phyloP scores from a whole-genome alignment of 2,329 filamentous ascomycete species.

The Remersonia thermophila region DNA sequence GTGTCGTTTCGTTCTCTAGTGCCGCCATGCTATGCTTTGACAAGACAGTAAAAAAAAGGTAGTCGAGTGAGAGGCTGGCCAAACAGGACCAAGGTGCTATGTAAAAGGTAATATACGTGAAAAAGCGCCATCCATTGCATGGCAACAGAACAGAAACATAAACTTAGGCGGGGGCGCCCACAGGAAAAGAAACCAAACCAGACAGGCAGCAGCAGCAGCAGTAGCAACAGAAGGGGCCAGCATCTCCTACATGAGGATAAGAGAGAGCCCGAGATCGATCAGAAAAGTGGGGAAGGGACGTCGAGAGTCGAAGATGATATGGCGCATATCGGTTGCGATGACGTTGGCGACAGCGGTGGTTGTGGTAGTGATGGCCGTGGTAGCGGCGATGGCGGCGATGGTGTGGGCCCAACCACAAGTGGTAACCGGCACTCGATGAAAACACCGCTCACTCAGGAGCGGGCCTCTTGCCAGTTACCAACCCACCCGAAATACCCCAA shows the following conservation, averaged over 20 bases:
- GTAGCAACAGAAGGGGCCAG: not conserved
- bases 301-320: not conserved
- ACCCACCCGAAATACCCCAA: constrained; percentile 85
- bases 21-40: constrained; percentile 9
- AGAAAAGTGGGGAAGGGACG: too few relatives aligned
- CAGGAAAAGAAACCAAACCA: not conserved
- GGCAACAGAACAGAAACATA: too few relatives aligned
- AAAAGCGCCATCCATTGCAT: too few relatives aligned
- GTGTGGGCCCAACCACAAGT: constrained; percentile 46
- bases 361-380: constrained; percentile 16
- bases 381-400: constrained; percentile 8
- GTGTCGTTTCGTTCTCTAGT: constrained; percentile 15
- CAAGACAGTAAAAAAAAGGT: constrained; percentile 2
- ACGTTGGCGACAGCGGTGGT: not conserved
- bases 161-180: constrained; percentile 2
- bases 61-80: not conserved
- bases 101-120: too few relatives aligned
- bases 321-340: too few relatives aligned
- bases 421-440: constrained; percentile 27
- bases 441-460: constrained; percentile 23
- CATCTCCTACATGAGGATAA: not conserved
- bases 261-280: too few relatives aligned
- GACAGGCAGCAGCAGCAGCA: not conserved
- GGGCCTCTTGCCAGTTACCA: constrained; percentile 68
- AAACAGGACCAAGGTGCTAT: not conserved